Conservation (phyloP, 345 rosid species). For the Brassica juncea region DNA sequence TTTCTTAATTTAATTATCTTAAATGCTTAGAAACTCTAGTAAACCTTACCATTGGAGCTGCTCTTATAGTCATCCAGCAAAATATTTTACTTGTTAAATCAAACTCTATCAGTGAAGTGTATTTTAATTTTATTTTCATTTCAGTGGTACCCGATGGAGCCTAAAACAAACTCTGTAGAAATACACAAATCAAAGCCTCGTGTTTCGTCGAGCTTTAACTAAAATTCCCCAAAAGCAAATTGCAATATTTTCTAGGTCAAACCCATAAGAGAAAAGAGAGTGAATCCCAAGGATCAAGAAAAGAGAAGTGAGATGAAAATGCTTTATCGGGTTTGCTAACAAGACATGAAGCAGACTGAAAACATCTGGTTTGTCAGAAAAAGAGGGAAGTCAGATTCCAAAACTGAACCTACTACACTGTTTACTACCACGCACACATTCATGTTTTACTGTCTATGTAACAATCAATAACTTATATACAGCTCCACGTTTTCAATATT, state of each 20-base stretch:
- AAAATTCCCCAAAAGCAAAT: background rate
- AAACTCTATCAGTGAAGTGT: background rate
- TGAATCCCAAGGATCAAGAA: constrained; percentile 40
- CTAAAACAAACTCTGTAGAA: background rate
- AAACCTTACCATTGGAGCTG: no score
- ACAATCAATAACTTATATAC: background rate
- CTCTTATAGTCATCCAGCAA: no score
- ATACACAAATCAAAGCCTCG: constrained; percentile 11
- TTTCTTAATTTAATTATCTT: no score
- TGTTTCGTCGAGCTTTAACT: constrained; percentile 24
- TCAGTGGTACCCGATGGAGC: background rate
- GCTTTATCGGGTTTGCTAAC: constrained; percentile 38
- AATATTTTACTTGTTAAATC: no score
- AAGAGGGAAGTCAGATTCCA: constrained; percentile 34
- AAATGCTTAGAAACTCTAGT: no score
- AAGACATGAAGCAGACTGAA: constrained; percentile 30
- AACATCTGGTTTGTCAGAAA: constrained; percentile 37
- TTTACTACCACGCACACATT: constrained; percentile 1
- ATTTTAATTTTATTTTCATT: background rate
- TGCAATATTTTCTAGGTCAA: background rate
- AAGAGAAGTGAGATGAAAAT: constrained; percentile 9
- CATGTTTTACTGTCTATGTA: constrained; percentile 7
- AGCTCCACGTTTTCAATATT: background rate
- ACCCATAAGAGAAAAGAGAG: constrained; percentile 12
- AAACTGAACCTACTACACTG: background rate